Evolutionary conservation across 495 filamentous ascomycete genomes (phyloP), one percentile per base, ranked within the genome.

Genomic region (Amorphotheca resinae): DNA sequence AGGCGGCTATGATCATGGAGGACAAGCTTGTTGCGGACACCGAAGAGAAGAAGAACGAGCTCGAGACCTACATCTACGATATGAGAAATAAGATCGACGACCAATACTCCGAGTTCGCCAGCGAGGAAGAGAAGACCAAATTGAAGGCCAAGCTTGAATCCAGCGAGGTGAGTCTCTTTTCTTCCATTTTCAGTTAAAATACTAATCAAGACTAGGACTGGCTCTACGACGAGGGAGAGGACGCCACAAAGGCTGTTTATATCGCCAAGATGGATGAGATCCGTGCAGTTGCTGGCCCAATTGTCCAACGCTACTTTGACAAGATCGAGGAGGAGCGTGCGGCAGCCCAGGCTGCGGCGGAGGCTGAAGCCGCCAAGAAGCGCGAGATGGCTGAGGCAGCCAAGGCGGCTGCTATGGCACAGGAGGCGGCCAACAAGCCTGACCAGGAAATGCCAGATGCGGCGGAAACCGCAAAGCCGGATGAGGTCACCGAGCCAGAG

Each of bases 21-120:
- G 91, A 99, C 68, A 99, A 96, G 72, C 76, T 95, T 28, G 88
- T 99, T 32, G 86, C 87, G 42, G 93, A 96, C 62, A 99, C 91
- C 17, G 91, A 96, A 59, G 86, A 96, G 69, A 93, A 91, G 74
- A 96, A 96, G 85, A 99, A 99, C 69, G 91, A 95, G 62, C 82
- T 99, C 31, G 91, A 99, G 71, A 79, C 83, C 28, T 89, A 79
- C 63, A 95, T 96, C 69, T 99, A 99, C 64, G 85, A 95, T 53
- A 71, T 93, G 56, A 79, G 88, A 49, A 85, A 86, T 67, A 95
- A 95, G 75, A 73, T 95, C 37, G 84, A 94, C 53, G 86, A 87
- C 49, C 73, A 83, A 51, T 95, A 91, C 64, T 68, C 87, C 42
- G 79, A 88, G 36, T 86, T 94, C 52, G 80, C 86, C 49, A 84